Base-by-base conservation (phyloP, 495 filamentous ascomycete species). In the Pseudevernia furfuracea region DNA sequence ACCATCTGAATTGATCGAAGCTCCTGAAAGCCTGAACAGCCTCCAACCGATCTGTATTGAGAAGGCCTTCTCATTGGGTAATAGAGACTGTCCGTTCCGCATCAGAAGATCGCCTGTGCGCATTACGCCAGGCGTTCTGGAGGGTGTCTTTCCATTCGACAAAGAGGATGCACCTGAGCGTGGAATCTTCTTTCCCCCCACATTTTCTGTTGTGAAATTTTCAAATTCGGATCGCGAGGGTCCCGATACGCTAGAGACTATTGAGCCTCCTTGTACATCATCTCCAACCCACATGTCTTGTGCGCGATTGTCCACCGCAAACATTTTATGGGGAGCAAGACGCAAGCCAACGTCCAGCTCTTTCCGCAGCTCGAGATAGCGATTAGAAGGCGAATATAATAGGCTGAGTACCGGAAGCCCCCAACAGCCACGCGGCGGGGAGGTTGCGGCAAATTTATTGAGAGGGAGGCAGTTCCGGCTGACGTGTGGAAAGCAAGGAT, bases 1-100 rank as follows among this genome's bases (percentile, higher is more conserved):
- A 97, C 93, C 91, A 85, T 97, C 93, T 59, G 92, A 96, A 55
- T 90, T 92, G 66, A 97, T 84, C 57, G 91, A 96, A 23, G 93
- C 93, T n/a, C 93, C 93, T 1, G 92, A 96, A 48, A 97, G 81
- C 70, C 89, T 87, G 75, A 97, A 97, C 52, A 96, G 76, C 76
- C 96, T 88, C 12, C 87, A 89, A 43, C 93, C 93, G 65, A 97
- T 93, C 77, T 97, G 93, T 63, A 97, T 93, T 5, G 93, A 86
- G 72, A 96, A 97, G 4, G 96, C 86, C 74, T 87, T 88, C 53
- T 84, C 84, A 7, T 72, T 68, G 10, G 85, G 85, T 7, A 88
- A 65, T 17, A 63, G 71, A n/a, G 19, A 36, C 28, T 61, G 46
- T 30, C 59, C 64, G n/a, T 66, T 67, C 32, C 60, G 49, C 46